A percentile compares a stretch with the other conserved stretches of the same genome.
phyloP scores from a whole-genome alignment of 176 grass and related monocot species.

The Oryza coarctata region DNA sequence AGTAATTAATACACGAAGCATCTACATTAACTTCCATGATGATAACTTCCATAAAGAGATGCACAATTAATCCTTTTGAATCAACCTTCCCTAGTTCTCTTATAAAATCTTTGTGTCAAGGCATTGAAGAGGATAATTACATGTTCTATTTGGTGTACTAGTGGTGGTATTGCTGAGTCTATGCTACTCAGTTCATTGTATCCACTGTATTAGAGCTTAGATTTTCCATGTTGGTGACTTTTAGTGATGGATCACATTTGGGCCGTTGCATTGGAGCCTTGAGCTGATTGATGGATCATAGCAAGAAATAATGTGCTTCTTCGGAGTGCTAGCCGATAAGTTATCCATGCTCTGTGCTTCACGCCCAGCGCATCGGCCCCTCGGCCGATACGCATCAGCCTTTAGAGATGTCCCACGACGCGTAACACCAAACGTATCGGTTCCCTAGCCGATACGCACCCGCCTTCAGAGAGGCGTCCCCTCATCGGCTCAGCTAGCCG shows the following conservation, averaged over 20 bases:
- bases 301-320: not conserved
- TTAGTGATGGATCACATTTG: not conserved
- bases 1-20: not conserved
- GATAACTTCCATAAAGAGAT: not conserved
- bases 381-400: too few relatives aligned
- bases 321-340: too few relatives aligned
- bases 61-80: not conserved
- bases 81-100: not conserved
- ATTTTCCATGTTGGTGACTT: not conserved
- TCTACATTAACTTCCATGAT: not conserved
- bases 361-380: too few relatives aligned
- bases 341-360: too few relatives aligned
- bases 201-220: not conserved
- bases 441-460: too few relatives aligned
- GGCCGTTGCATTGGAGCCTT: not conserved
- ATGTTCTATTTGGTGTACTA: not conserved
- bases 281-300: slow-evolving; percentile 9
- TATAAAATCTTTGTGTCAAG: not conserved
- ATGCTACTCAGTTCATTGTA: not conserved
- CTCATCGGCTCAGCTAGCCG: too few relatives aligned
- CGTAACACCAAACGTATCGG: too few relatives aligned
- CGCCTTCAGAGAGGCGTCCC: too few relatives aligned
- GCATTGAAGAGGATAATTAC: not conserved
- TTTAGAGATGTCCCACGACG: too few relatives aligned
- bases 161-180: not conserved